Conservation (phyloP, 2,329 filamentous ascomycete species). For the Colletotrichum brevisporum region DNA sequence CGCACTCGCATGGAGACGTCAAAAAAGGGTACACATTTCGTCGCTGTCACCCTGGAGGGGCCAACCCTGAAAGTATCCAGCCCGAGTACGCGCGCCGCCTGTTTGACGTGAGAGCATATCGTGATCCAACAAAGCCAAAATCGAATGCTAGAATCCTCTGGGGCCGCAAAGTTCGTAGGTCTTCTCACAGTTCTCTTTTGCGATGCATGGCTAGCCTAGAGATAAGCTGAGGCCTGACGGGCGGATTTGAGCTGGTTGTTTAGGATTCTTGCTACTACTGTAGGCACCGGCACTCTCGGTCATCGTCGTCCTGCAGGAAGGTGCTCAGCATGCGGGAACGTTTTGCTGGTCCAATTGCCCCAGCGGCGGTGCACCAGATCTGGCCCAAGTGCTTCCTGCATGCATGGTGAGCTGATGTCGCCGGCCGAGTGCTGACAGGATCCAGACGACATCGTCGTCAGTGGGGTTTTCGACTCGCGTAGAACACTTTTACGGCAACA, state of each 20-base stretch:
- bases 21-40: conserved; percentile 21
- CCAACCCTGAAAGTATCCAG: conserved; percentile 11
- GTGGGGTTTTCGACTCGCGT: conserved; percentile 18
- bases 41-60: conserved; percentile 9
- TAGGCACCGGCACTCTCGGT: neutral
- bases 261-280: conserved; percentile 16
- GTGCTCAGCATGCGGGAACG: neutral
- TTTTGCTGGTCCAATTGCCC: too few species aligned
- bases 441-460: conserved; percentile 11
- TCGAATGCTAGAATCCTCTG: neutral
- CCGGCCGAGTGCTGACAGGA: conserved; percentile 5
- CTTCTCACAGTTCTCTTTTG: neutral
- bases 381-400: conserved; percentile 8
- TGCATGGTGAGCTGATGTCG: conserved; percentile 9
- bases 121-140: conserved; percentile 6
- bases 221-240: conserved; percentile 1
- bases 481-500: neutral
- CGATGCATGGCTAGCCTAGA: neutral
- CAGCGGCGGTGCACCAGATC: neutral
- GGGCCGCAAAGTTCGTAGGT: neutral
- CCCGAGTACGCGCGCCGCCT: conserved; percentile 2
- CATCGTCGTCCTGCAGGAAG: neutral
- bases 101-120: conserved; percentile 16
- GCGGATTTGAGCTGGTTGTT: neutral
- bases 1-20: conserved; percentile 26